These are phyloP conservation scores for Ustulina deusta DNA, from an alignment of 2,329 filamentous ascomycete genomes.

Conservation along the genomic window DNA sequence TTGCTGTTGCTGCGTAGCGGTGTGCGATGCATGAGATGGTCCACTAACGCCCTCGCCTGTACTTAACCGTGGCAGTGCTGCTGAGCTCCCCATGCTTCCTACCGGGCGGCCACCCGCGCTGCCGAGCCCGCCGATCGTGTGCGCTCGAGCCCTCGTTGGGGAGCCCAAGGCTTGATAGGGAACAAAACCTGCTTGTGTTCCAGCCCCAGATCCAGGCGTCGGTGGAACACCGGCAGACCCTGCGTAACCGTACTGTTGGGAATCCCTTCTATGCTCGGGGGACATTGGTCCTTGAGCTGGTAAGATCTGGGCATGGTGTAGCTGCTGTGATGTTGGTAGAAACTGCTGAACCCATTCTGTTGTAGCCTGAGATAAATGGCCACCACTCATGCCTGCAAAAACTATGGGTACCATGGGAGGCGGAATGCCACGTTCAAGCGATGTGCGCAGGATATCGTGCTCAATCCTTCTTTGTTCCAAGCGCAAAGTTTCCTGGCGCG, in stretches of 20 bases:
- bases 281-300: conserved; percentile 63
- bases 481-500: conserved; percentile 71
- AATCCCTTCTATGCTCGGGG: conserved; percentile 68
- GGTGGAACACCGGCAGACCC: conserved; percentile 56
- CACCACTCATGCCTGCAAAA: conserved; percentile 78
- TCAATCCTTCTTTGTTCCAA: conserved; percentile 80
- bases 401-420: conserved; percentile 80
- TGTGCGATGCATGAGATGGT: conserved; percentile 56
- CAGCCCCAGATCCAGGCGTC: conserved; percentile 58
- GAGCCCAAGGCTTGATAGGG: conserved; percentile 60
- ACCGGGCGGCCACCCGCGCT: conserved; percentile 55
- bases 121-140: conserved; percentile 60
- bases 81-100: conserved; percentile 52
- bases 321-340: conserved; percentile 62
- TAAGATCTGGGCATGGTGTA: conserved; percentile 64
- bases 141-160: conserved; percentile 63
- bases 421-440: conserved; percentile 76
- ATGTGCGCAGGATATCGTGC: conserved; percentile 77
- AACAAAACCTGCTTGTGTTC: conserved; percentile 56
- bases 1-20: conserved; percentile 60
- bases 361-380: conserved; percentile 68
- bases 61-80: conserved; percentile 59
- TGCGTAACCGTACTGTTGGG: conserved; percentile 59
- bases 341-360: conserved; percentile 77
- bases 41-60: conserved; percentile 58